Percentiles rank a stretch among this genome's conserved stretches.
phyloP scores from a whole-genome alignment of 768 basidiomycete genomes.

The Cystobasidium ongulense region DNA sequence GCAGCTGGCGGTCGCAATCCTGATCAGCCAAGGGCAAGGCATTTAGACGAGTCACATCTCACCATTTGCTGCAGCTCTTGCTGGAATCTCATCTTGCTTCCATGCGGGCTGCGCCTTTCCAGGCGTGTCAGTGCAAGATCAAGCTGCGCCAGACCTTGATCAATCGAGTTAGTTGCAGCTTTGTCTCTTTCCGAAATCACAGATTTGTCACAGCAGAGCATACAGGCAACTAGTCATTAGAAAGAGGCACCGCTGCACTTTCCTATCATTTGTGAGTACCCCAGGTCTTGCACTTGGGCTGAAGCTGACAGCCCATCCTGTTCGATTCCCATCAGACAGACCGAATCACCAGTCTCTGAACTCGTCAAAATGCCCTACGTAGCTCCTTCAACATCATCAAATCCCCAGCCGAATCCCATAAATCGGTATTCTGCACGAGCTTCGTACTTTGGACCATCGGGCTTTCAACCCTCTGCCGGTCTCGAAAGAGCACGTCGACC shows the following conservation, averaged over 20 bases:
- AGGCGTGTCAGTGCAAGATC: not conserved
- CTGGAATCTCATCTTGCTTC: conserved; percentile 7
- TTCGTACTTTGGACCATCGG: conserved; percentile 21
- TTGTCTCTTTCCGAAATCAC: too few species aligned
- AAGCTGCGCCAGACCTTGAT: not conserved
- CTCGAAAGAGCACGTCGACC: conserved; percentile 78
- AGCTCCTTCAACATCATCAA: conserved; percentile 14
- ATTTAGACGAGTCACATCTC: not conserved
- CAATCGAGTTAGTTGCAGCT: too few species aligned
- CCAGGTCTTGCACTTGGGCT: not conserved
- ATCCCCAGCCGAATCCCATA: conserved; percentile 27
- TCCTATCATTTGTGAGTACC: not conserved
- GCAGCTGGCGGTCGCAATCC: not conserved
- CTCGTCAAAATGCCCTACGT: conserved; percentile 21
- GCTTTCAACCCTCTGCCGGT: conserved; percentile 47
- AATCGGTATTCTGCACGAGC: conserved; percentile 25
- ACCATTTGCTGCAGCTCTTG: conserved; percentile 30
- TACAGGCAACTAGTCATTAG: too few species aligned
- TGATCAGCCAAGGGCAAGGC: not conserved
- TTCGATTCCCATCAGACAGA: not conserved
- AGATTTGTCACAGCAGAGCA: not conserved
- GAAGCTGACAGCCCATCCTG: not conserved
- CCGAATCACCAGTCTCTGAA: not conserved
- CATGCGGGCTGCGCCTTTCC: not conserved
- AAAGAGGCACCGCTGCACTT: too few species aligned